A percentile compares a stretch with the other conserved stretches of the same genome.
Conservation (phyloP, 2,329 filamentous ascomycete genomes). For the Paraconiothyrium sp. region DNA sequence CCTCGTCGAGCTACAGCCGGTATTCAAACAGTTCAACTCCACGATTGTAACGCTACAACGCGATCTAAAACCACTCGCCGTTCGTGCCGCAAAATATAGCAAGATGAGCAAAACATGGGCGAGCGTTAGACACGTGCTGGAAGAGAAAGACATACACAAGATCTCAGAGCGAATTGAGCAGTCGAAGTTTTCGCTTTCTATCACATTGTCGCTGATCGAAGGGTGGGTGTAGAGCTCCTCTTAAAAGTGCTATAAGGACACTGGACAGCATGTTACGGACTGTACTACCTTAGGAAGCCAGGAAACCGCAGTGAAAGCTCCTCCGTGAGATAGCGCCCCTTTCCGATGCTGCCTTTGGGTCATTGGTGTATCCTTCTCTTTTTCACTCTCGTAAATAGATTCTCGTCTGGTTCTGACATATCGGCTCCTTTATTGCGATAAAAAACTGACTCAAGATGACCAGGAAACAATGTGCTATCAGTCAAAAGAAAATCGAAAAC, state of each 20-base stretch:
- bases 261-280: not conserved
- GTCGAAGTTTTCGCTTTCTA: constrained; percentile 5
- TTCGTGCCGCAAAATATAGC: not conserved
- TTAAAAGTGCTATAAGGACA: not conserved
- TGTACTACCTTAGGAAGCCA: not conserved
- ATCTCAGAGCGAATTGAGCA: not conserved
- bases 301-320: too few species aligned
- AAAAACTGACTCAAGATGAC: not conserved
- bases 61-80: not conserved
- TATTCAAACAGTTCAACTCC: not conserved
- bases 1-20: not conserved
- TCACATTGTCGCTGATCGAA: not conserved
- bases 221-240: not conserved
- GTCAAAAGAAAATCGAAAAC: not conserved
- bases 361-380: too few species aligned
- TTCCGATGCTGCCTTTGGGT: too few species aligned
- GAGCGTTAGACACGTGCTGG: constrained; percentile 12
- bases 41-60: not conserved
- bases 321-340: too few species aligned
- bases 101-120: constrained; percentile 5
- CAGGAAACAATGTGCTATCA: not conserved
- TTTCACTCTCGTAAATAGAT: too few species aligned
- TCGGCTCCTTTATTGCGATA: too few species aligned
- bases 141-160: constrained; percentile 11
- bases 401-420: too few species aligned